Percentiles rank a stretch among this genome's conserved stretches.
Conservation (phyloP, 129 eudicot species). For the Erigeron canadensis region DNA sequence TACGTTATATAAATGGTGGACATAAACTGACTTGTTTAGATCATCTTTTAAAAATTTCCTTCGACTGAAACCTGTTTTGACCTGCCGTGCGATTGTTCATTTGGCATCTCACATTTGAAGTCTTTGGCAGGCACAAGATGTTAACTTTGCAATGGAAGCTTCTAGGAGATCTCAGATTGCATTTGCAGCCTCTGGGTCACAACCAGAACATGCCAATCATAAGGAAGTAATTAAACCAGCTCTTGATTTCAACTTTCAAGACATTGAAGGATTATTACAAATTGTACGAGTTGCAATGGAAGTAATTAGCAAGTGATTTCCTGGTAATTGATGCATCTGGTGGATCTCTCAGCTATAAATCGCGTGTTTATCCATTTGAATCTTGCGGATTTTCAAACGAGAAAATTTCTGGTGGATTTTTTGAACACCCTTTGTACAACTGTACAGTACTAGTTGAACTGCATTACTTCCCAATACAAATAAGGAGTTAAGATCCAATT, state of each 20-base stretch:
- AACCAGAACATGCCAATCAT: conserved; percentile 52
- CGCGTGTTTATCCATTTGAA: background rate
- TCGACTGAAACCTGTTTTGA: background rate
- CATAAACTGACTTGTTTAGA: background rate
- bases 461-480: conserved; percentile 30
- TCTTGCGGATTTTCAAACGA: conserved; percentile 17
- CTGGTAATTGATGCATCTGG: conserved; percentile 17
- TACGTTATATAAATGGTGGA: background rate
- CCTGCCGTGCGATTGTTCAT: background rate
- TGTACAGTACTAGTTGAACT: conserved; percentile 35
- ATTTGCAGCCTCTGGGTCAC: conserved; percentile 59
- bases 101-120: conserved; percentile 19
- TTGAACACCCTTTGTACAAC: conserved; percentile 31
- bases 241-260: conserved; percentile 87
- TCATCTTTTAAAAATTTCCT: background rate
- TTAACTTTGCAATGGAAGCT: conserved; percentile 91
- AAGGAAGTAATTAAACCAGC: conserved; percentile 69
- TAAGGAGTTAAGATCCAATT: conserved; percentile 30
- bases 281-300: conserved; percentile 89
- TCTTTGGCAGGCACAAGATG: conserved; percentile 75
- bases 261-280: conserved; percentile 79
- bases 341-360: background rate
- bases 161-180: conserved; percentile 78
- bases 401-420: conserved; percentile 18
- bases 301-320: conserved; percentile 52